Conservation (phyloP, 2,329 filamentous ascomycete genomes). For the Colletotrichum filicis region DNA sequence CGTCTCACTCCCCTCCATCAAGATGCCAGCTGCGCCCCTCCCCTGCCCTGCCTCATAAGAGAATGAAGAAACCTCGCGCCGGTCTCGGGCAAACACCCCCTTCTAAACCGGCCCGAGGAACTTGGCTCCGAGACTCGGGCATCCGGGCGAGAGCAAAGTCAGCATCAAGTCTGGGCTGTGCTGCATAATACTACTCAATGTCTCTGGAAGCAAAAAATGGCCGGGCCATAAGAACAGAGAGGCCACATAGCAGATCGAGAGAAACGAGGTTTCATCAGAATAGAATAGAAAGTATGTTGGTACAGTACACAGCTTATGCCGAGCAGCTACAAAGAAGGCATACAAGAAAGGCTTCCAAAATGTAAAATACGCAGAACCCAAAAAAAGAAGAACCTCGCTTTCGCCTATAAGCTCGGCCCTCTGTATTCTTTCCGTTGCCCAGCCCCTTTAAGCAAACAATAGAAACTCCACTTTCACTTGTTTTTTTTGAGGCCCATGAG, state of each 20-base stretch:
- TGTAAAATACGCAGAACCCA: constrained; percentile 18
- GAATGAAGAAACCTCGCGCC: neutral
- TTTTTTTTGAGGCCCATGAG: neutral
- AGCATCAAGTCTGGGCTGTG: neutral
- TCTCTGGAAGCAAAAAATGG: neutral
- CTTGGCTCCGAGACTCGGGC: neutral
- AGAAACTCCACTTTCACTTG: constrained; percentile 24
- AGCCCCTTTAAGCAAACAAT: neutral
- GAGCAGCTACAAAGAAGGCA: constrained; percentile 20
- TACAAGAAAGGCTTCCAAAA: constrained; percentile 28
- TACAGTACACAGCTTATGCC: constrained; percentile 30
- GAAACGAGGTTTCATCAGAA: neutral
- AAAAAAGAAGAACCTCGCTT: constrained; percentile 10
- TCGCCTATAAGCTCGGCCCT: constrained; percentile 13
- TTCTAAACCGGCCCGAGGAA: neutral
- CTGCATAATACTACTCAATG: too few relatives aligned
- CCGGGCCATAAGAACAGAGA: neutral
- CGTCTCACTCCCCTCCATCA: neutral
- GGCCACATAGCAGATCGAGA: too few relatives aligned
- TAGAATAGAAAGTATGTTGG: constrained; percentile 7
- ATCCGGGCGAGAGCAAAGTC: too few relatives aligned
- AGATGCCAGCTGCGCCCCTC: neutral
- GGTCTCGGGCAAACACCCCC: neutral
- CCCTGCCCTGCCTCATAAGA: neutral
- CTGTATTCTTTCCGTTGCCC: constrained; percentile 6